A percentile compares a stretch with the other conserved stretches of the same genome.
phyloP scores from a whole-genome alignment of 2,329 filamentous ascomycete genomes.

The Fusarium pseudoanthophilum region DNA sequence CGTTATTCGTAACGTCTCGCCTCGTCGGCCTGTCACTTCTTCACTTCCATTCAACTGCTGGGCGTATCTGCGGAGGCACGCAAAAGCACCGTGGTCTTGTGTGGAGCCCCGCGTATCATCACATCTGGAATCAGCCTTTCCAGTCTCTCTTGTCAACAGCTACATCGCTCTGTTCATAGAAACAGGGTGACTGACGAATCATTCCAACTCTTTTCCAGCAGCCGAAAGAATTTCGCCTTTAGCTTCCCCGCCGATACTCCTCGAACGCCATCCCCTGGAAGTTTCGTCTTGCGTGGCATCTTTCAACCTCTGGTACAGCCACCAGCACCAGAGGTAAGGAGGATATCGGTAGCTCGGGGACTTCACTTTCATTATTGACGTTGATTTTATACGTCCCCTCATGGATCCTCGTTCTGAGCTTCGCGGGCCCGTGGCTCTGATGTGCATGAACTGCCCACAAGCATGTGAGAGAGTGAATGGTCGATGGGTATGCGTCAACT shows the following conservation, averaged over 20 bases:
- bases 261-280: background rate
- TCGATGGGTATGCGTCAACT: background rate
- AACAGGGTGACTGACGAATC: background rate
- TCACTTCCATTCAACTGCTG: background rate
- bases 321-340: background rate
- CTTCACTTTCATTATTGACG: background rate
- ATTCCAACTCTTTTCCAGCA: background rate
- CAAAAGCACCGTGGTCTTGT: background rate
- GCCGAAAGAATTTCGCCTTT: too few species aligned
- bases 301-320: background rate
- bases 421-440: background rate
- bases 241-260: background rate
- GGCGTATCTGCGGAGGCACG: background rate
- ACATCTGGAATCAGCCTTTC: background rate
- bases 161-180: background rate
- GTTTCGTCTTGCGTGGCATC: background rate
- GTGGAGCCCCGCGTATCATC: background rate
- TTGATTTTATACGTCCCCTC: background rate
- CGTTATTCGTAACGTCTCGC: background rate
- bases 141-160: background rate
- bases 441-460: background rate
- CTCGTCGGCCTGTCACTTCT: background rate
- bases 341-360: background rate
- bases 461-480: background rate
- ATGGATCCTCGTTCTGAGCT: background rate